Evolutionary conservation across 805 yeast species (phyloP), one percentile per base, ranked within the genome.

Genomic region (Yarrowia deformans): DNA sequence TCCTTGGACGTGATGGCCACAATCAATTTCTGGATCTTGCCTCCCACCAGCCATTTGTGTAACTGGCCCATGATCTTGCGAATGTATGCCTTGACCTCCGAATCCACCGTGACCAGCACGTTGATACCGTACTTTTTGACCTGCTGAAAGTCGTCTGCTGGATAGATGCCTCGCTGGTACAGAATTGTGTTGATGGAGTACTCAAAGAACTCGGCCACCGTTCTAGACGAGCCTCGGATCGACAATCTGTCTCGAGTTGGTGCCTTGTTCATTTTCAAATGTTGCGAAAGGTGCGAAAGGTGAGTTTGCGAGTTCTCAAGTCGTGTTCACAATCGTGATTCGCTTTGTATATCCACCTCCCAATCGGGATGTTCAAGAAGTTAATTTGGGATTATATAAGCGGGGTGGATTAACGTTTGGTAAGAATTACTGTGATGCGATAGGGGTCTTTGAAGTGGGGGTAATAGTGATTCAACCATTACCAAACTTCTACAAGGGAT

Each of bases 111-210:
- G 35, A 89, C 85, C 52, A 93, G 81, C 78, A 93, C 79, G 69
- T 88, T 89, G 69, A 93, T 78, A 23, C 91, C 97, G 78, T 91
- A 94, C 75, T 91, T 92, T 73, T 85, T 84, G 2, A 91, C 92
- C 1, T 88, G 82, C 66, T 84, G 84, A 78, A 94, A 93, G 76
- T 92, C 97, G 71, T 90, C 96, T 3, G 90, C 83, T 0, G 97
- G 97, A 74, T 93, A 93, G 19, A 93, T 88, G 0, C 97, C 97
- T 67, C 98, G 81, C 77, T 94, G 98, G 77, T 89, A 93, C 6
- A 94, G 83, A 34, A 93, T 90, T 60, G 88, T 86, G 75, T 91
- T 89, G 67, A 93, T 88, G 68, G 94, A 85, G 76, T 87, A 91
- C 73, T 91, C 90, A 74, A 93, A 91, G 78, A 90, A 92, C 78